Base-by-base conservation (phyloP, 2,329 filamentous ascomycete genomes). In the Tolypocladium ovalisporum region DNA sequence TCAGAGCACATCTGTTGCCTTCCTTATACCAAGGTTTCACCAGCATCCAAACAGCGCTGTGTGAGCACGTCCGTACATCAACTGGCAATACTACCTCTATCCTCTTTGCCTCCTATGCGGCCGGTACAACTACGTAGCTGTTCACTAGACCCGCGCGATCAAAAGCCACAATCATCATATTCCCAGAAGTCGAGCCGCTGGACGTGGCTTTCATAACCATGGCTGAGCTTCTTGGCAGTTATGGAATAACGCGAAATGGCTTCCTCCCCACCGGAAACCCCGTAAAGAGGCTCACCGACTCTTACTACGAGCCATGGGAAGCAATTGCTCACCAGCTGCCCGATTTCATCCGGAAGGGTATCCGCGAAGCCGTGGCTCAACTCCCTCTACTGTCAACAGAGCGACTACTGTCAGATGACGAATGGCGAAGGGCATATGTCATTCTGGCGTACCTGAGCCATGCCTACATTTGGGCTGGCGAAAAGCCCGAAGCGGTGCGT, bases 391-490 rank as follows among this genome's bases (percentile, higher is more conserved):
- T 96, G 1, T 86, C 85, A 0, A 87, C 86, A 0, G 76, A 82
- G 22, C 75, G 79, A 6, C 76, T 96, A 6, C 68, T 71, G 3
- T 79, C 78, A 2, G 85, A 89, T 63, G 72, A 81, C 1, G 88
- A 96, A 75, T 95, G 89, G 89, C 79, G 87, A 62, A 79, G 91
- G 63, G 90, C 90, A 56, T 96, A 95, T 70, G 80, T 86, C 3
- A 78, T 95, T 8, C 76, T 97, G 44, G 84, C 82, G 0, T 94
- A 95, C 65, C 80, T 96, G 56, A 79, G 89, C 1, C 90, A 97
- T 71, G 86, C 84, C 10, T 96, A 96, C 71, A 85, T 97, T 24
- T 97, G 93, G 93, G 90, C 90, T 57, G 90, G 88, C 29, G 82
- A 89, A 49, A 79, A 76, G 56, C 87, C 91, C 2, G 78, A 80